Base-by-base conservation (phyloP, 257 asterid genomes). In the Solanum pinnatisectum region DNA sequence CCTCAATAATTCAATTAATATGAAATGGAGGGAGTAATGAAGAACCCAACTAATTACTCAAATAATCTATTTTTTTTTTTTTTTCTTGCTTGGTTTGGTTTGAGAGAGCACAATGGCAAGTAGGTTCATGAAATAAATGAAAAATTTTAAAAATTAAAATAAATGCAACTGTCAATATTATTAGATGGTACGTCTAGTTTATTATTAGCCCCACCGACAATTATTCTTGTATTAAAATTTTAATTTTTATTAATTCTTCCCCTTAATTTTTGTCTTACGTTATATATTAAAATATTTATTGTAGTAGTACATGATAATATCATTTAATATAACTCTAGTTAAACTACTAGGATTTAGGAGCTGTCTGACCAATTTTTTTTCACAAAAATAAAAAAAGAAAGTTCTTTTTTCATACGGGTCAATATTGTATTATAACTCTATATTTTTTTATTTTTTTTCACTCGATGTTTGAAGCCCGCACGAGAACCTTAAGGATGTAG, bases 111-210 rank as follows among this genome's bases (percentile, higher is more conserved):
- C 4, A 18, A 27, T n/a, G 18, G 30, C 49, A 36, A 25, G 82
- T 36, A 6, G 30, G 16, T 65, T n/a, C 8, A 22, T 74, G 10
- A 73, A 20, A 73, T 74, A 74, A 74, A 36, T 37, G 0, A 23
- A 74, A 74, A 16, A 56, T 18, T n/a, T 37, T 2, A 56, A 56
- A 56, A 56, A 56, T 18, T 6, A 18, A 56, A 37, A 37, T 35
- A 20, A 23, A 74, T 74, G 32, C 83, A 74, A 22, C 52, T 37
- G 25, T 37, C 83, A 36, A 37, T 6, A 1, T 36, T 73, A 14
- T 73, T 73, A 73, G 49, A 73, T 74, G 56, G 83, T 22, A 37
- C 20, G 52, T 74, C 83, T 74, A 22, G 25, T 74, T 52, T 52
- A 56, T 37, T 39, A 11, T 39, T 77, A 39, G 23, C 12, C 84